Evolutionary conservation across 192 early-diverging fungal genomes (phyloP), one percentile per base, ranked within the genome.

Genomic region (Geranomyces variabilis): DNA sequence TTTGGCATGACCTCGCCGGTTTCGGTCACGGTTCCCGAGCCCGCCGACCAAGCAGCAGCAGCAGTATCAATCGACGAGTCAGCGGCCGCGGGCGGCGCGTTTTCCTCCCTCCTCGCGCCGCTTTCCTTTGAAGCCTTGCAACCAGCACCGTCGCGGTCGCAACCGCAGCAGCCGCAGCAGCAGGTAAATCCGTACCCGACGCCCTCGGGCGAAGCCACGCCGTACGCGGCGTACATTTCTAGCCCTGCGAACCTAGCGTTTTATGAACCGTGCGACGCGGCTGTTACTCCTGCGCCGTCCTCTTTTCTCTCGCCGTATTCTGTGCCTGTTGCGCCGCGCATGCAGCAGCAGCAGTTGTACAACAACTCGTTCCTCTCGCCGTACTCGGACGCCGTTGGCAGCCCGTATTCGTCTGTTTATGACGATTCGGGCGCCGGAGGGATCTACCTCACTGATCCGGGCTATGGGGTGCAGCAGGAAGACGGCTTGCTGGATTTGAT

Each of bases 101-200:
- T 41, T 41, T 41, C 36, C 36, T 56, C 66, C 48, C 51, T 68
- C 0, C 30, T 68, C 26, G 66, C 66, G 17, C 66, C 66, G 28
- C 51, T 68, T 5, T 68, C 66, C 6, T 68, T 49, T 48, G 66
- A 68, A 21, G 66, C 66, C 2, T 22, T 68, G 8, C 12, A 55
- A 24, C 48, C 47, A 9, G 9, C 66, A 15, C 8, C 45, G 5
- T 6, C 36, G 14, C 43, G n/a, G n/a, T 53, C 51, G 4, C 24
- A n/a, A 53, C n/a, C 4, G 17, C 51, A 53, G 24, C 58, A 60
- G 17, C 29, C 8, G 31, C 21, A 17, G 21, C 9, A 19, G 17
- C 31, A 19, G 22, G 12, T 7, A 30, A 7, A 60, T 4, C 58
- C 58, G 5, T 60, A 60, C 58, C 58, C 58, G 58, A 60, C 58